Evolutionary conservation across 2,329 filamentous ascomycete genomes (phyloP).

Genomic region (Coniochaeta sp.): DNA sequence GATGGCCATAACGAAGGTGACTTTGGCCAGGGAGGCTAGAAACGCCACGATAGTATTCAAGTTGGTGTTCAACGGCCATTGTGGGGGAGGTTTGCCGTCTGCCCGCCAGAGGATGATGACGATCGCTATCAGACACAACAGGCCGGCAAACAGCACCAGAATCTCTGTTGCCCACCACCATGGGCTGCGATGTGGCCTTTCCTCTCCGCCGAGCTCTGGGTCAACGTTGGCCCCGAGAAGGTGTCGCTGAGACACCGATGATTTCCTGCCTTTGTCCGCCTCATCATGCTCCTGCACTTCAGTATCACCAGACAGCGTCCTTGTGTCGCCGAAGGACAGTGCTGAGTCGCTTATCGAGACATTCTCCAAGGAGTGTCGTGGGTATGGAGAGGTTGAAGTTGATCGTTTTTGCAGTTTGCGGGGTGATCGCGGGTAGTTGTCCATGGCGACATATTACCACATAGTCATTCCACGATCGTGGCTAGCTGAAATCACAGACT

Average conservation of each 20-base stretch:
- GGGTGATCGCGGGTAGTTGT: neutral
- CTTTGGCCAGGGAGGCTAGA: constrained; percentile 15
- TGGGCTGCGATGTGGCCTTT: neutral
- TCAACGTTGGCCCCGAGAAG: neutral
- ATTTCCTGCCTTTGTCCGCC: neutral
- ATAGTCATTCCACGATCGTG: neutral
- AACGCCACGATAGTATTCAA: constrained; percentile 20
- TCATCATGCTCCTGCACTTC: neutral
- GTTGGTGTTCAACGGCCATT: constrained; percentile 15
- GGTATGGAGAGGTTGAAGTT: neutral
- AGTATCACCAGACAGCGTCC: neutral
- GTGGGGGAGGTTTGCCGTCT: constrained; percentile 14
- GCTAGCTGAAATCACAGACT: neutral
- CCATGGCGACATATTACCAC: neutral
- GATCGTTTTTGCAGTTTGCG: neutral
- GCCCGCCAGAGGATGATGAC: constrained; percentile 5
- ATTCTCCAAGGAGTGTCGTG: neutral
- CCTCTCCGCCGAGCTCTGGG: neutral
- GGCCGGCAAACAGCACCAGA: neutral
- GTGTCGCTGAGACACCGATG: neutral
- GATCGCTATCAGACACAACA: constrained; percentile 4
- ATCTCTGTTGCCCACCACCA: neutral
- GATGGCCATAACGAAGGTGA: constrained; percentile 15
- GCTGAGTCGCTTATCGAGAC: neutral
- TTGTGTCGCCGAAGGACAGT: neutral